These are phyloP conservation scores for Naumovozyma baii DNA, from an alignment of 805 yeast genomes.

Conservation along the genomic window DNA sequence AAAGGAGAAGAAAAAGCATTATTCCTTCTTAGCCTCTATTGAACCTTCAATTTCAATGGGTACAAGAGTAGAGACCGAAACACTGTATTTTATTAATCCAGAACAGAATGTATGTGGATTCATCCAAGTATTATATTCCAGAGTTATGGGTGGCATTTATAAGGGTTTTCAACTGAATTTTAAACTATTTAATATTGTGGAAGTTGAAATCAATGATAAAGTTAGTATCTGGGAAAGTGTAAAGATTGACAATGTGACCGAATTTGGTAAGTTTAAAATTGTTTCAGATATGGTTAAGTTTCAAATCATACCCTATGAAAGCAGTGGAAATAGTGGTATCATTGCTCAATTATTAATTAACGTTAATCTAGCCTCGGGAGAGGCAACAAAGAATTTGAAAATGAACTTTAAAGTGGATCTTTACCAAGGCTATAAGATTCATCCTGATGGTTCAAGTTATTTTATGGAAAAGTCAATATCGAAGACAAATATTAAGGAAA, in stretches of 20 bases:
- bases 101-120: constrained; percentile 36
- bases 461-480: constrained; percentile 45
- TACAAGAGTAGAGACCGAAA: constrained; percentile 45
- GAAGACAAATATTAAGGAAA: constrained; percentile 35
- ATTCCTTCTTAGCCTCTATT: not conserved
- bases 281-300: constrained; percentile 13
- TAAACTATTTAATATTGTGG: constrained; percentile 29
- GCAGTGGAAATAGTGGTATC: constrained; percentile 1
- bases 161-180: constrained; percentile 46
- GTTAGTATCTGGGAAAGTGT: constrained; percentile 40
- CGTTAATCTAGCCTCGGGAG: constrained; percentile 8
- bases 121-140: constrained; percentile 45
- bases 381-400: constrained; percentile 7
- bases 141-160: constrained; percentile 41
- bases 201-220: constrained; percentile 15
- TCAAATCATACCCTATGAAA: constrained; percentile 8
- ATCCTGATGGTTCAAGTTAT: constrained; percentile 62
- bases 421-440: constrained; percentile 59
- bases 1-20: not conserved
- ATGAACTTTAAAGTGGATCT: constrained; percentile 16
- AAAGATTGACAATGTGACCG: constrained; percentile 26
- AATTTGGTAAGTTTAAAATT: constrained; percentile 14
- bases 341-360: constrained; percentile 11
- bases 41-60: not conserved
- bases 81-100: constrained; percentile 43